phyloP scores from a whole-genome alignment of 306 rosid species.

The Corylus americana region DNA sequence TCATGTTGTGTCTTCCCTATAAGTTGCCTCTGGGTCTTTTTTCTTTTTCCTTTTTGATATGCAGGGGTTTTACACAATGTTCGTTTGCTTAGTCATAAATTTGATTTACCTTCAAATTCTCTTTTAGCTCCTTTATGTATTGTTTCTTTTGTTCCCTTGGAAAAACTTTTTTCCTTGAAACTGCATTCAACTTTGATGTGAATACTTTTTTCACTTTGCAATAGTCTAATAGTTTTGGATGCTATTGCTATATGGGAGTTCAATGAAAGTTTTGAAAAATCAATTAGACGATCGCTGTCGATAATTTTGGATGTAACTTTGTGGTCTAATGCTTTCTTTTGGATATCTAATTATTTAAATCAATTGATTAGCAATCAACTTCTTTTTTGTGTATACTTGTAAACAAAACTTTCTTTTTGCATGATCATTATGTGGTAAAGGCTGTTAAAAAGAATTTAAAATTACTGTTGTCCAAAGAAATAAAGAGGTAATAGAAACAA shows the following conservation, averaged over 20 bases:
- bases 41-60: not conserved
- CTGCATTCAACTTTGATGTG: conserved; percentile 5
- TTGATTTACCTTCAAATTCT: not conserved
- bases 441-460: not conserved
- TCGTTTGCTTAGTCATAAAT: not conserved
- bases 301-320: not conserved
- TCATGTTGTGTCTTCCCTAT: not conserved
- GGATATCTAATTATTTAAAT: not conserved
- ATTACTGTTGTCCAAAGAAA: not conserved
- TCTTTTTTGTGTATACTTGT: too few species aligned
- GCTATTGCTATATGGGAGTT: not conserved
- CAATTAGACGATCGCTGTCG: not conserved
- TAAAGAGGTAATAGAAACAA: not conserved
- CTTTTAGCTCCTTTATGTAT: not conserved
- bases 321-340: not conserved
- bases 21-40: not conserved
- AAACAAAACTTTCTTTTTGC: not conserved
- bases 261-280: too few species aligned
- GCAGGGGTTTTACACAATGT: not conserved
- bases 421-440: not conserved
- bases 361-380: not conserved
- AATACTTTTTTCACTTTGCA: conserved; percentile 7
- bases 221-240: not conserved
- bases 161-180: not conserved
- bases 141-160: not conserved